Evolutionary conservation across 768 basidiomycete species (phyloP), one percentile per base, ranked within the genome.

Genomic region (Hypholoma fasciculare): DNA sequence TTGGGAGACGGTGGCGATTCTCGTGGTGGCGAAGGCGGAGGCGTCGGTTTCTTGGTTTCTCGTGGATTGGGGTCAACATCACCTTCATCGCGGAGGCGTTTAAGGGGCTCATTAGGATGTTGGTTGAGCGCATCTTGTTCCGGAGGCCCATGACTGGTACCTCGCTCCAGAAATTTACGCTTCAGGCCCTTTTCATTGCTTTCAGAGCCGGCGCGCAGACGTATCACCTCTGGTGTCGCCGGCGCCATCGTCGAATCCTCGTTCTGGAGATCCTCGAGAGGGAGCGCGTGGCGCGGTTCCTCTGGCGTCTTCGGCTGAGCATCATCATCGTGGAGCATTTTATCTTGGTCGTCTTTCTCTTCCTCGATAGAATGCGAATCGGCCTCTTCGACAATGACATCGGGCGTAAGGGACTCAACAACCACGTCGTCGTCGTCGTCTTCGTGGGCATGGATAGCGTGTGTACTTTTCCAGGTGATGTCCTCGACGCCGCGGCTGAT

Each of bases 401-500:
- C 48, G 16, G 53, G 40, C 30, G 30, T 34, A 1, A 34, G 30
- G 20, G 19, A 46, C 30, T 56, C 58, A 52, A 54, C 46, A 42
- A 39, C 43, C 11, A 27, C n/a, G n/a, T 23, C 42, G 54, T 42
- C 52, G 40, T 54, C 63, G 55, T 71, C 69, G 52, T 71, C 71
- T 17, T 26, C 27, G 57, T 74, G 72, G 36, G 69, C 64, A 7
- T 66, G 63, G 17, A 59, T 52, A 23, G 69, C 63, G 58, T 80
- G 78, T 67, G 72, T 71, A 57, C 82, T 85, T 68, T 80, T 78
- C 89, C 88, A 89, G 67, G 77, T 85, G 61, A 90, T 82, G 67
- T 91, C 90, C 69, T 90, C 89, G 34, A 91, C 89, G 26, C 88
- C 87, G 66, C 86, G 86, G 61, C 88, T 90, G 64, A 90, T 89